Conservation (phyloP, 768 basidiomycete genomes). For the Clathrus columnatus region DNA sequence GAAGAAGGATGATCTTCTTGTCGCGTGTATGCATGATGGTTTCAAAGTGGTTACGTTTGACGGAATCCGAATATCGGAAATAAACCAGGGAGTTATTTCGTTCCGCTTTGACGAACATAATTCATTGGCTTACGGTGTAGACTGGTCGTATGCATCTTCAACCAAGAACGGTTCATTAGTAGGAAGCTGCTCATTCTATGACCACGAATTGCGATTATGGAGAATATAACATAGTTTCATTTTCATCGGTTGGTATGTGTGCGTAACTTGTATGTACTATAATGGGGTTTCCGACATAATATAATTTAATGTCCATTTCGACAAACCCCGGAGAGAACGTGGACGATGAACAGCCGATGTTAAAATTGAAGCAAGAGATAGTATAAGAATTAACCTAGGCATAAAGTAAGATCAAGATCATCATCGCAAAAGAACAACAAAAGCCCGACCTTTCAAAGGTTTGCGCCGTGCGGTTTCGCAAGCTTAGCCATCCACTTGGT, state of each 20-base stretch:
- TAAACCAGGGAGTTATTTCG: slow-evolving; percentile 30
- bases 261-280: slow-evolving; percentile 7
- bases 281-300: slow-evolving; percentile 52
- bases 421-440: background rate
- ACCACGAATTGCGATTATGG: slow-evolving; percentile 80
- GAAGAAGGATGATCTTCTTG: slow-evolving; percentile 68
- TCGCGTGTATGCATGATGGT: slow-evolving; percentile 98
- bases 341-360: slow-evolving; percentile 56
- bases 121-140: slow-evolving; percentile 85
- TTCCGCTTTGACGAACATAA: slow-evolving; percentile 66
- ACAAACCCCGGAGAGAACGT: slow-evolving; percentile 60
- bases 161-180: slow-evolving; percentile 39
- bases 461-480: slow-evolving; percentile 30
- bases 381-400: slow-evolving; percentile 45
- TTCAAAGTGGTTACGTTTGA: slow-evolving; percentile 71
- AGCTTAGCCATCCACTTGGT: slow-evolving; percentile 44
- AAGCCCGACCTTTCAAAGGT: slow-evolving; percentile 43
- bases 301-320: slow-evolving; percentile 63
- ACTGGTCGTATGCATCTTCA: slow-evolving; percentile 60
- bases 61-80: slow-evolving; percentile 13
- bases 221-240: slow-evolving; percentile 21
- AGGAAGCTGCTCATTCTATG: slow-evolving; percentile 94
- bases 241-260: slow-evolving; percentile 2
- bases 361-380: slow-evolving; percentile 58
- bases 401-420: background rate